phyloP scores from a whole-genome alignment of 23 red algal genomes.

The Pyropia haitanensis region DNA sequence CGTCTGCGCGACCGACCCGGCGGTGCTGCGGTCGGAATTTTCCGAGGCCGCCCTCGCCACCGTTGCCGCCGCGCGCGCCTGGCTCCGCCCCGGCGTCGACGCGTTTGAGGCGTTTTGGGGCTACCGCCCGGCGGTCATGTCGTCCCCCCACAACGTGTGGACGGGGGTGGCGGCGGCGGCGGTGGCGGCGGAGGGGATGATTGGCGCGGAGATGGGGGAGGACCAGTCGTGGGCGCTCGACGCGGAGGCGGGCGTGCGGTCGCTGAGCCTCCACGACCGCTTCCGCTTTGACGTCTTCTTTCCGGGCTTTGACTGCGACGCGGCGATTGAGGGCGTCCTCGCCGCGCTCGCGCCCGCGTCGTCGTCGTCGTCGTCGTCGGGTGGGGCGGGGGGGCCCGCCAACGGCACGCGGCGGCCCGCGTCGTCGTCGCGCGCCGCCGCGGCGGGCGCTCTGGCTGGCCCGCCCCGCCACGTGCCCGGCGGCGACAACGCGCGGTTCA shows the following conservation, averaged over 20 bases:
- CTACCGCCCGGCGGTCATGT: constrained; percentile 39
- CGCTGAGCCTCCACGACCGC: constrained; percentile 24
- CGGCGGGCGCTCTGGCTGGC: too few species aligned
- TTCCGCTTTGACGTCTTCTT: constrained; percentile 68
- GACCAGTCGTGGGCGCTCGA: constrained; percentile 30
- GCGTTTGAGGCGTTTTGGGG: constrained; percentile 52
- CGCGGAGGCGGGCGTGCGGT: constrained; percentile 1
- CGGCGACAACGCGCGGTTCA: constrained; percentile 18
- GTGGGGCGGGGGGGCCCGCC: too few species aligned
- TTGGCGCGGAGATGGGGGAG: constrained; percentile 52
- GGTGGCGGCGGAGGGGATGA: constrained; percentile 12
- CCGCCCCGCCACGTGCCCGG: not conserved
- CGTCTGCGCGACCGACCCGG: constrained; percentile 20
- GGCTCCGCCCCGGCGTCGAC: constrained; percentile 43
- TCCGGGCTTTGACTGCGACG: constrained; percentile 30
- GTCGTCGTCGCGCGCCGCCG: constrained; percentile 4
- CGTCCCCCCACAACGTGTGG: constrained; percentile 69
- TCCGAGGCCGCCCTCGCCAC: constrained; percentile 13
- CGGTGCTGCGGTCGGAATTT: constrained; percentile 23
- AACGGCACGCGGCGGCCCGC: too few species aligned
- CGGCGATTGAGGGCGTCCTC: constrained; percentile 14
- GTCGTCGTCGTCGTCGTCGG: too few species aligned
- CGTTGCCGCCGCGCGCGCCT: constrained; percentile 3
- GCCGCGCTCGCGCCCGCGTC: not conserved
- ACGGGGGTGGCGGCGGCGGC: constrained; percentile 32